Evolutionary conservation across 208 protist genomes (phyloP).

Genomic region (Leishmania arabica): DNA sequence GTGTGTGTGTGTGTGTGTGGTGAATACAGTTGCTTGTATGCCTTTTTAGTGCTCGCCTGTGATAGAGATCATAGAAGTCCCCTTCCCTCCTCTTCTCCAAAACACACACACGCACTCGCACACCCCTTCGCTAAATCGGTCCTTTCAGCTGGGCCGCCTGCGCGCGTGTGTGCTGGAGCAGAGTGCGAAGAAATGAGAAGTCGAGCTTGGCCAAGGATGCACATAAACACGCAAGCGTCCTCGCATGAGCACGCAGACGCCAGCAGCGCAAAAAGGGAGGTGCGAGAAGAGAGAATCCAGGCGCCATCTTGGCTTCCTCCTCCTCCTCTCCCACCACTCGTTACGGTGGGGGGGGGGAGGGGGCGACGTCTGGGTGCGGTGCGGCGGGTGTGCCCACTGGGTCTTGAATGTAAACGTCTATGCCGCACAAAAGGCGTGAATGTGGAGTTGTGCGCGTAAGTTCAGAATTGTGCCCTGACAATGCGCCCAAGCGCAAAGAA

Average conservation of each 20-base stretch:
- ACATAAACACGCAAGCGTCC: not conserved
- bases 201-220: not conserved
- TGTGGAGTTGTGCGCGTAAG: not conserved
- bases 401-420: not conserved
- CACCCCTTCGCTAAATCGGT: not conserved
- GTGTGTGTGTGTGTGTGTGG: no score
- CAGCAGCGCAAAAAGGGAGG: not conserved
- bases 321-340: not conserved
- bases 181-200: not conserved
- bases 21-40: not conserved
- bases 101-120: not conserved
- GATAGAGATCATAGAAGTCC: not conserved
- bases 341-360: not conserved
- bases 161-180: not conserved
- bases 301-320: not conserved
- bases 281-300: not conserved
- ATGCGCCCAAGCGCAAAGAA: not conserved
- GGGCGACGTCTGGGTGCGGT: not conserved
- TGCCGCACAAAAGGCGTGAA: not conserved
- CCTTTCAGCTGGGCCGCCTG: not conserved
- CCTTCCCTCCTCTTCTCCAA: not conserved
- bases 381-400: not conserved
- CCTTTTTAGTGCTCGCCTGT: not conserved
- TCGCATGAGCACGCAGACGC: not conserved
- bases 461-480: not conserved